Conservation (phyloP, 495 filamentous ascomycete species). For the Recurvomyces mirabilis region DNA sequence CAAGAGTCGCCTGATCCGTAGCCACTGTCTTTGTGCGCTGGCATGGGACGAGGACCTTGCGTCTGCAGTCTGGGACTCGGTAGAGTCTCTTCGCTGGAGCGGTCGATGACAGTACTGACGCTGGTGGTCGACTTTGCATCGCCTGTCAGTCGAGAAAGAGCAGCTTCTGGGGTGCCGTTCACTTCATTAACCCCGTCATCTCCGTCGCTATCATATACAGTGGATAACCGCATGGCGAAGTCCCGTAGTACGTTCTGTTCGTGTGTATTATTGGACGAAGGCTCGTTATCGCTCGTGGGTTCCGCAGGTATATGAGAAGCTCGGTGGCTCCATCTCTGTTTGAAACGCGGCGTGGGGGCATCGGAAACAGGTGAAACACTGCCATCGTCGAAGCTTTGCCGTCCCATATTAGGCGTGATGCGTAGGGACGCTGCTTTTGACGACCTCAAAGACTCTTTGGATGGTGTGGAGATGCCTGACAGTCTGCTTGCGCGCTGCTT, state of each 20-base stretch:
- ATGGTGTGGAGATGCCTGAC: slow-evolving; percentile 3
- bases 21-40: too few relatives aligned
- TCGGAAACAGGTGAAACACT: slow-evolving; percentile 8
- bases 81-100: too few relatives aligned
- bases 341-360: slow-evolving; percentile 5
- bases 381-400: slow-evolving; percentile 8
- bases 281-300: slow-evolving; percentile 7
- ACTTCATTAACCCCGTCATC: slow-evolving; percentile 1
- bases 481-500: neutral
- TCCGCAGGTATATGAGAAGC: slow-evolving; percentile 13
- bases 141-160: slow-evolving; percentile 13
- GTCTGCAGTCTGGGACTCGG: too few relatives aligned
- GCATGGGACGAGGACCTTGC: too few relatives aligned
- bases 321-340: slow-evolving; percentile 17
- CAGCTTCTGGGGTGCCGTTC: slow-evolving; percentile 14
- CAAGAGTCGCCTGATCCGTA: too few relatives aligned
- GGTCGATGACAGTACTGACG: too few relatives aligned
- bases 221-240: slow-evolving; percentile 9
- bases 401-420: neutral
- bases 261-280: slow-evolving; percentile 7
- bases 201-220: slow-evolving; percentile 13
- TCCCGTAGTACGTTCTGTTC: slow-evolving; percentile 1
- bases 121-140: too few relatives aligned
- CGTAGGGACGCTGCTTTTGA: neutral
- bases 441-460: slow-evolving; percentile 2